Conservation (phyloP, 2,329 filamentous ascomycete species). For the Penicillium thymicola region DNA sequence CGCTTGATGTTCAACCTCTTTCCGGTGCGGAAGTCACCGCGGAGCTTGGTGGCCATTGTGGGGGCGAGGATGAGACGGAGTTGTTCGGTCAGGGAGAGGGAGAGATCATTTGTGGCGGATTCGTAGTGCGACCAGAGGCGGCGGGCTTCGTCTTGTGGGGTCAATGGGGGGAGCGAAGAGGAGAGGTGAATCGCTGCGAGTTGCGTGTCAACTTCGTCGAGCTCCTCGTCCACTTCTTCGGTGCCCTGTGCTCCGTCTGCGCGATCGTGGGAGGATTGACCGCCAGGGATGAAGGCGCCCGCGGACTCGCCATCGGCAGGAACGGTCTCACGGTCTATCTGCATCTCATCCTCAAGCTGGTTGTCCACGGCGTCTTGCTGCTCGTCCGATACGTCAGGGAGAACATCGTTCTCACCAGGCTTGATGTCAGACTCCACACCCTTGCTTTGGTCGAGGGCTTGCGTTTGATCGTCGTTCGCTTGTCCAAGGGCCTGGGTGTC, state of each 20-base stretch:
- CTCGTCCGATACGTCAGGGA: slow-evolving; percentile 52
- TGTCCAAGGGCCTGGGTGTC: slow-evolving; percentile 90
- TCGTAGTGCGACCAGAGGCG: slow-evolving; percentile 84
- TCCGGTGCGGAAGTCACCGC: slow-evolving; percentile 92
- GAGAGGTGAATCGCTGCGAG: slow-evolving; percentile 72
- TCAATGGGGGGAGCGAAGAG: slow-evolving; percentile 45
- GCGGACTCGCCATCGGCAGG: slow-evolving; percentile 41
- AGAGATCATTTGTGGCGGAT: slow-evolving; percentile 76
- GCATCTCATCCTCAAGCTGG: slow-evolving; percentile 48
- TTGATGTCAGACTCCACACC: slow-evolving; percentile 69
- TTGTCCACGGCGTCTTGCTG: slow-evolving; percentile 40
- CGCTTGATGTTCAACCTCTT: slow-evolving; percentile 99
- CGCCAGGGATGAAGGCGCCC: slow-evolving; percentile 54
- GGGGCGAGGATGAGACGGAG: slow-evolving; percentile 92
- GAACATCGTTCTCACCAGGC: slow-evolving; percentile 53
- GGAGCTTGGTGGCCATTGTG: slow-evolving; percentile 91
- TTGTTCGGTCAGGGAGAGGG: slow-evolving; percentile 86
- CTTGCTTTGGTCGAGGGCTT: slow-evolving; percentile 82
- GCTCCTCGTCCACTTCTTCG: slow-evolving; percentile 45
- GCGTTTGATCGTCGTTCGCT: slow-evolving; percentile 81
- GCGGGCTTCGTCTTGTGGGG: slow-evolving; percentile 59
- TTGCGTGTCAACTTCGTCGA: slow-evolving; percentile 50
- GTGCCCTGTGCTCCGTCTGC: slow-evolving; percentile 32
- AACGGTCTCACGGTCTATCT: slow-evolving; percentile 34
- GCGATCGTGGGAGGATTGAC: slow-evolving; percentile 34